Conservation (phyloP, 169 alveolate genomes). For the Plasmodium gaboni region DNA sequence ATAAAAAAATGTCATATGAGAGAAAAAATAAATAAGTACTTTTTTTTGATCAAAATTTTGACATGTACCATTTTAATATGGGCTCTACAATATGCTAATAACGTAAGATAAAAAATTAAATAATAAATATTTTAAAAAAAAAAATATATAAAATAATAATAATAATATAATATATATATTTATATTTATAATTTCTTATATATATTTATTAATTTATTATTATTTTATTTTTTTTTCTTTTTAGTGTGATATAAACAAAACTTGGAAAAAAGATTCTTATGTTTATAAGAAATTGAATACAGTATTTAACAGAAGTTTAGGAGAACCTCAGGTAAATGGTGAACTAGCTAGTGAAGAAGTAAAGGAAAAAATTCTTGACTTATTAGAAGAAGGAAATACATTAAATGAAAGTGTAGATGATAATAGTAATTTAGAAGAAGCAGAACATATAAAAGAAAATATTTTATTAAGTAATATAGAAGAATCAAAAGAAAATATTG, state of each 20-base stretch:
- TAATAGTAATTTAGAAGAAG: slow-evolving; percentile 1
- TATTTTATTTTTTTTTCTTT: neutral
- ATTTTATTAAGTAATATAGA: neutral
- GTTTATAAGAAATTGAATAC: neutral
- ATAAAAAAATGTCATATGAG: slow-evolving; percentile 37
- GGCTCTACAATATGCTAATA: neutral
- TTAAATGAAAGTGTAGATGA: neutral
- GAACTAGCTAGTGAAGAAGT: neutral
- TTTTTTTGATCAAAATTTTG: slow-evolving; percentile 20
- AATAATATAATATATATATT: neutral
- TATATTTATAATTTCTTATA: neutral
- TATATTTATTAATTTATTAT: neutral
- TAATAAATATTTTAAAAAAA: neutral
- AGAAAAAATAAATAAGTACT: slow-evolving; percentile 23
- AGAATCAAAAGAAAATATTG: slow-evolving; percentile 2
- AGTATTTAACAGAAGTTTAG: neutral
- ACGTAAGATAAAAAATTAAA: neutral
- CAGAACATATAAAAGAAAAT: neutral
- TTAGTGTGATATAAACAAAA: neutral
- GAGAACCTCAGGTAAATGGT: neutral
- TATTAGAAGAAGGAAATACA: slow-evolving; percentile 12
- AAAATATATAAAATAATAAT: neutral
- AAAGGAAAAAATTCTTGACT: slow-evolving; percentile 16
- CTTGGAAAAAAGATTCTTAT: neutral
- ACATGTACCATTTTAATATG: slow-evolving; percentile 24